Conservation (phyloP, 2,329 filamentous ascomycete genomes). For the Cytospora schulzeri region DNA sequence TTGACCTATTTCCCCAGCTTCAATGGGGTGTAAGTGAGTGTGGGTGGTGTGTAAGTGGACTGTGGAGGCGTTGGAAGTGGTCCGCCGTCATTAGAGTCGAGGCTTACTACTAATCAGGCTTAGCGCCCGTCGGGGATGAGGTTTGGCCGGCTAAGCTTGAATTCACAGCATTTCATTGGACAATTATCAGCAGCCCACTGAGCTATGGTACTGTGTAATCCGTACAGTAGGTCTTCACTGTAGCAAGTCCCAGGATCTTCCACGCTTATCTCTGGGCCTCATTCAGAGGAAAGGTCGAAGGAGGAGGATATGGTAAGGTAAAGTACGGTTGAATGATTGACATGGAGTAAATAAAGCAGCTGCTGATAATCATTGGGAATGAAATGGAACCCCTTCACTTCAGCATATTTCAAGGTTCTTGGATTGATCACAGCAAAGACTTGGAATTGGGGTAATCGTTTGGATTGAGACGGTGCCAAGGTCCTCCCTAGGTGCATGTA, state of each 20-base stretch:
- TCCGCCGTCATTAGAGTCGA: conserved; percentile 23
- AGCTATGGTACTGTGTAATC: neutral
- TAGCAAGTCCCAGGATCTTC: neutral
- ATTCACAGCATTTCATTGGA: neutral
- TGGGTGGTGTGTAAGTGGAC: conserved; percentile 8
- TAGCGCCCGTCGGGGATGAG: neutral
- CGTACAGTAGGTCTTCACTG: neutral
- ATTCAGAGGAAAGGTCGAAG: neutral
- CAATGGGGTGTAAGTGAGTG: conserved; percentile 35
- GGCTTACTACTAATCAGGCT: neutral
- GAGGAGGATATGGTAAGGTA: neutral
- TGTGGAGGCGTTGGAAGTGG: conserved; percentile 9
- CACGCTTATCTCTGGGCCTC: neutral
- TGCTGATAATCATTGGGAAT: neutral
- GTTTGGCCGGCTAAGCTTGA: conserved; percentile 1
- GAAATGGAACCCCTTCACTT: neutral
- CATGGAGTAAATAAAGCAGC: neutral
- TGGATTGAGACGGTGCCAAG: no score
- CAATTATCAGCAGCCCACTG: neutral
- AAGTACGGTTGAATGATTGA: neutral
- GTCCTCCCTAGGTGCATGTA: no score
- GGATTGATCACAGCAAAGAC: neutral
- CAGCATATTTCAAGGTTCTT: neutral
- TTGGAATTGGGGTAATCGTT: neutral
- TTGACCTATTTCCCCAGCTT: conserved; percentile 36